Percentiles rank a stretch among this genome's conserved stretches.
Evolutionary conservation across 2,329 filamentous ascomycete genomes (phyloP).

Genomic region (Curvularia hawaiiensis): DNA sequence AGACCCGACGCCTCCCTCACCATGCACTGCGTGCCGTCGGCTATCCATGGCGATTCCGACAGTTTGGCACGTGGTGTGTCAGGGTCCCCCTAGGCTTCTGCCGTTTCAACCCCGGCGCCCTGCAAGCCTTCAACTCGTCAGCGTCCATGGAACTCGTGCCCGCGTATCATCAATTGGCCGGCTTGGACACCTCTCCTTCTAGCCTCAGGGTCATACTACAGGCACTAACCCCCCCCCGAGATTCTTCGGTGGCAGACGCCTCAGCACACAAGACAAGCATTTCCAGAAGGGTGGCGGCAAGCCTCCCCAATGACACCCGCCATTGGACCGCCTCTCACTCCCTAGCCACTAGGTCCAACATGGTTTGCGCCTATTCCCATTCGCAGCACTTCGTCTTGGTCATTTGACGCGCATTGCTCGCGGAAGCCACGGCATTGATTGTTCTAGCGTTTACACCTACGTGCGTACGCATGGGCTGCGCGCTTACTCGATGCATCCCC

Average conservation of each 20-base stretch:
- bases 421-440: background rate
- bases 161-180: slow-evolving; percentile 3
- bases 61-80: slow-evolving; percentile 6
- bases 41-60: slow-evolving; percentile 5
- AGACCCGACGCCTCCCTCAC: slow-evolving; percentile 4
- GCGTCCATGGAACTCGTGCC: background rate
- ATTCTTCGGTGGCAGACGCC: slow-evolving; percentile 9
- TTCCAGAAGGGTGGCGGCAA: slow-evolving; percentile 3
- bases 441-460: background rate
- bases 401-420: background rate
- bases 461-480: too few species aligned
- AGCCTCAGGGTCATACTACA: slow-evolving; percentile 6
- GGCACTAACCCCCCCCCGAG: slow-evolving; percentile 1
- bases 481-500: background rate
- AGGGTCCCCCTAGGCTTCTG: slow-evolving; percentile 3
- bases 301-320: background rate
- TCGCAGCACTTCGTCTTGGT: background rate
- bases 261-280: slow-evolving; percentile 1
- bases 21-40: slow-evolving; percentile 3
- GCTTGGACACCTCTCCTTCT: background rate
- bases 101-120: slow-evolving; percentile 1
- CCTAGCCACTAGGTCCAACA: background rate
- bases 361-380: background rate
- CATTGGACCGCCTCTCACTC: background rate
- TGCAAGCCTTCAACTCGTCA: background rate